phyloP scores from a whole-genome alignment of 192 early-diverging fungal species.

The Rhizophagus sp. region DNA sequence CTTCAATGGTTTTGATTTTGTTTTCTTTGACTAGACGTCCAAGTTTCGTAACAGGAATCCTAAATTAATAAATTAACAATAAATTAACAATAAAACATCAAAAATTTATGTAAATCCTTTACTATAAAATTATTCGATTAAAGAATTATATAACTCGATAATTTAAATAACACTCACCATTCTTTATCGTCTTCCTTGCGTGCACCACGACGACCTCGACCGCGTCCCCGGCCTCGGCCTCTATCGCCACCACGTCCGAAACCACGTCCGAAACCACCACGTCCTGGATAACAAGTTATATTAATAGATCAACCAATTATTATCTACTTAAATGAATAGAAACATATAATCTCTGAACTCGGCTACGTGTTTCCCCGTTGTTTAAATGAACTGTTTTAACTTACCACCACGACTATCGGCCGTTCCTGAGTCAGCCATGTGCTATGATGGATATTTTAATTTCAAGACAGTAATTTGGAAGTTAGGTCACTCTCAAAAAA shows the following conservation, averaged over 20 bases:
- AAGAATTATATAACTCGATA: background rate
- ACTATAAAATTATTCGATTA: too few relatives aligned
- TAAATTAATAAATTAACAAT: slow-evolving; percentile 28
- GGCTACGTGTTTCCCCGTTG: background rate
- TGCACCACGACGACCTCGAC: slow-evolving; percentile 78
- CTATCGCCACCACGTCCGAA: slow-evolving; percentile 78
- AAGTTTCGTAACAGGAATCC: slow-evolving; percentile 97
- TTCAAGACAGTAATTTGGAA: background rate
- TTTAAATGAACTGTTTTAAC: background rate
- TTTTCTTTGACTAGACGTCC: slow-evolving; percentile 98
- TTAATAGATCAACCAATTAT: background rate
- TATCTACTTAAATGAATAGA: background rate
- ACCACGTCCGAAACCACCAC: slow-evolving; percentile 77
- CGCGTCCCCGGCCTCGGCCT: slow-evolving; percentile 70
- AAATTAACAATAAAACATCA: too few relatives aligned
- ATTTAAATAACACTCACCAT: slow-evolving; percentile 48
- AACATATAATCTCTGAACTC: background rate
- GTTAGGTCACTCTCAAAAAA: background rate
- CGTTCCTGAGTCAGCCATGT: slow-evolving; percentile 80
- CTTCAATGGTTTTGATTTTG: slow-evolving; percentile 96
- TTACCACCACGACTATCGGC: slow-evolving; percentile 72
- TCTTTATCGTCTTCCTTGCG: slow-evolving; percentile 77
- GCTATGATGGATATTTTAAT: slow-evolving; percentile 38
- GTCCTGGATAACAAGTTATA: slow-evolving; percentile 60
- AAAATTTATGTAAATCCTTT: too few relatives aligned